Percentiles rank a stretch among this genome's conserved stretches.
phyloP scores from a whole-genome alignment of 441 rosid genomes.

The Manihot esculenta region DNA sequence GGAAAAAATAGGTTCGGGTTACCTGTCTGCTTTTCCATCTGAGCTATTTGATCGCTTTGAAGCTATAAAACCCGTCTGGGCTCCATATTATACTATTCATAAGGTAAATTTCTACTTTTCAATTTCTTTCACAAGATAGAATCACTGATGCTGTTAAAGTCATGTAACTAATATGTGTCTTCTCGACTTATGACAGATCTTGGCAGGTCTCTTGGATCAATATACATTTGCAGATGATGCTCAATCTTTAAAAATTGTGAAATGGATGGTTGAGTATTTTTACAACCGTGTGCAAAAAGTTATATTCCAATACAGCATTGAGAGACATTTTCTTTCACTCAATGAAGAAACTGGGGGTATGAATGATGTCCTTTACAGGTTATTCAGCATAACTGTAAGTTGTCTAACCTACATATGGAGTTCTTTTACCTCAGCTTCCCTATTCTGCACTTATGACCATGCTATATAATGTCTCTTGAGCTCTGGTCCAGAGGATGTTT shows the following conservation, averaged over 20 bases:
- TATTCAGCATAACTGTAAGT: conserved; percentile 46
- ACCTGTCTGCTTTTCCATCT: conserved; percentile 90
- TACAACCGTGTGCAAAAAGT: conserved; percentile 54
- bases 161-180: conserved; percentile 4
- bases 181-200: conserved; percentile 35
- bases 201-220: conserved; percentile 65
- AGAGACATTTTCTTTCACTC: conserved; percentile 49
- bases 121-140: not conserved
- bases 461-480: not conserved
- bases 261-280: conserved; percentile 59
- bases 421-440: not conserved
- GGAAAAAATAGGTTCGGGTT: conserved; percentile 66
- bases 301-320: conserved; percentile 33
- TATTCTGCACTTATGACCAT: not conserved
- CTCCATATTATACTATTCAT: conserved; percentile 97
- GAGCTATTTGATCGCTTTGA: conserved; percentile 85
- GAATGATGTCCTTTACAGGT: conserved; percentile 56
- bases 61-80: conserved; percentile 85
- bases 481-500: not conserved
- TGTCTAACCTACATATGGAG: not conserved
- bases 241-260: conserved; percentile 46
- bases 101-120: conserved; percentile 47
- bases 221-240: conserved; percentile 43
- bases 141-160: not conserved
- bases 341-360: conserved; percentile 70